Conservation (phyloP, 768 basidiomycete species). For the Leucocoprinus sp. region DNA sequence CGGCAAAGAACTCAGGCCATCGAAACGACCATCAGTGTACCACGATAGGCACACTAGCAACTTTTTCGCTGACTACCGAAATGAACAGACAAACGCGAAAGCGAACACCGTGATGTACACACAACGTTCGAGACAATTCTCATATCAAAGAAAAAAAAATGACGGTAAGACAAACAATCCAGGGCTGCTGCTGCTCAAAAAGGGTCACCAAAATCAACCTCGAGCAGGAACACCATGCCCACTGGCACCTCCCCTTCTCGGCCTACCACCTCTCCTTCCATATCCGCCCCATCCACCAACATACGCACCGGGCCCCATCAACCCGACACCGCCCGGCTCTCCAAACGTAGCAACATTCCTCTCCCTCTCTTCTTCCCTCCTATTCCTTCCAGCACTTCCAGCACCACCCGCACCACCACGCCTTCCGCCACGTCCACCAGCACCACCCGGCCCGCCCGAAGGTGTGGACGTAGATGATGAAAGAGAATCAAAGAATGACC, state of each 20-base stretch:
- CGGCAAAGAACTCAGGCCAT: too few relatives aligned
- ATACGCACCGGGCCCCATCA: constrained; percentile 73
- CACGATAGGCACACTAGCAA: too few relatives aligned
- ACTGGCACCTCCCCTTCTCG: constrained; percentile 24
- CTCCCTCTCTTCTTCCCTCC: constrained; percentile 78
- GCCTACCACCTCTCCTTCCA: constrained; percentile 38
- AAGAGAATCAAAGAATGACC: constrained; percentile 76
- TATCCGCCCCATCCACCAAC: constrained; percentile 74
- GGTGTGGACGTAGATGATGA: constrained; percentile 28
- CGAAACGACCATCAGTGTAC: too few relatives aligned
- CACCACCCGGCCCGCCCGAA: constrained; percentile 16
- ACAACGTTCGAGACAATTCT: too few relatives aligned
- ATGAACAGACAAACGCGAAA: too few relatives aligned
- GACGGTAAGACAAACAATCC: not conserved
- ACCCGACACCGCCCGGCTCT: constrained; percentile 70
- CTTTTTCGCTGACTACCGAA: too few relatives aligned
- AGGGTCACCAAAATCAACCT: constrained; percentile 8
- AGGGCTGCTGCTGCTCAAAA: not conserved
- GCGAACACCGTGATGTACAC: too few relatives aligned
- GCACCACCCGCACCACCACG: constrained; percentile 35
- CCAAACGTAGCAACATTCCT: constrained; percentile 84
- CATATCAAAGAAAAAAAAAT: not conserved
- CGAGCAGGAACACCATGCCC: constrained; percentile 14
- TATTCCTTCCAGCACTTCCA: constrained; percentile 48
- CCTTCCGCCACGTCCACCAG: constrained; percentile 29